Percentiles rank a stretch among this genome's conserved stretches.
Conservation (phyloP, 2,329 filamentous ascomycete genomes). For the Thermoascus crustaceus region DNA sequence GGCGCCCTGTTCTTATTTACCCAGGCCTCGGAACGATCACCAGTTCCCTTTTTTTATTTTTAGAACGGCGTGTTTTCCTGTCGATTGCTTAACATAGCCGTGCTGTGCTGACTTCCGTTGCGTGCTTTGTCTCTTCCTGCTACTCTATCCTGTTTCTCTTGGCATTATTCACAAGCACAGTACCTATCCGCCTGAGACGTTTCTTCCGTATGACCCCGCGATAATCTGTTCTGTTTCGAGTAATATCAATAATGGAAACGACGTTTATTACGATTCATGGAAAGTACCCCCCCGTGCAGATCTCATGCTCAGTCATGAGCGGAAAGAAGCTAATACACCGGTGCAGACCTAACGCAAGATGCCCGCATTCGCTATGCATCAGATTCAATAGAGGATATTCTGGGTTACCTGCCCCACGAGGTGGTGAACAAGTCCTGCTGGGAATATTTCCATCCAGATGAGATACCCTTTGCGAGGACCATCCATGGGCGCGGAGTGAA, state of each 20-base stretch:
- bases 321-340: constrained; percentile 13
- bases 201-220: too few species aligned
- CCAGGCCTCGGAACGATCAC: not conserved
- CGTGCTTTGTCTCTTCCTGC: too few species aligned
- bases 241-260: constrained; percentile 2
- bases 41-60: not conserved
- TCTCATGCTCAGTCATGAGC: constrained; percentile 1
- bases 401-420: constrained; percentile 70
- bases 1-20: not conserved
- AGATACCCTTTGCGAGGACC: constrained; percentile 64
- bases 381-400: constrained; percentile 72
- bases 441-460: constrained; percentile 78
- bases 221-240: constrained; percentile 8
- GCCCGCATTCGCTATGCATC: constrained; percentile 77
- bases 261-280: constrained; percentile 9
- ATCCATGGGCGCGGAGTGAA: constrained; percentile 65
- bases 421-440: constrained; percentile 70
- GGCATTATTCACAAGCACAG: too few species aligned
- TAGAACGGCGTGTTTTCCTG: not conserved
- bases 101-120: constrained; percentile 2
- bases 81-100: not conserved
- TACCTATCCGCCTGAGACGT: too few species aligned
- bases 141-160: too few species aligned
- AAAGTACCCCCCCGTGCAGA: constrained; percentile 1
- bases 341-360: constrained; percentile 61